Evolutionary conservation across 2,329 filamentous ascomycete species (phyloP).

Genomic region (Nectriaceae sp.): DNA sequence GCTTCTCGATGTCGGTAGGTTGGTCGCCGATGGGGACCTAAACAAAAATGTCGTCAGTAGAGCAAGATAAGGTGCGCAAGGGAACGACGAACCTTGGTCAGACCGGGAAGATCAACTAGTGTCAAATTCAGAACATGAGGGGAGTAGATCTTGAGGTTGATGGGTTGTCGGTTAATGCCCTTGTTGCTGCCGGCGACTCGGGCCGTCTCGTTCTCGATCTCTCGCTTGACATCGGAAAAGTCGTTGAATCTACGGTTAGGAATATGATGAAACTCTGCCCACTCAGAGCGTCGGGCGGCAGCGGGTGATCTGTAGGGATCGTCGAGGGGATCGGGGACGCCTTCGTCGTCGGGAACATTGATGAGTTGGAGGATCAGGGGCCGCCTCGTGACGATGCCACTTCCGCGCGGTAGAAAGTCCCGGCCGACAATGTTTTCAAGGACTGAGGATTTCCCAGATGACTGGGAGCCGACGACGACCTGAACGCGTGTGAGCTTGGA

Average conservation of each 20-base stretch:
- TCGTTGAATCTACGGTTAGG: conserved; percentile 87
- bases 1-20: conserved; percentile 96
- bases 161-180: conserved; percentile 95
- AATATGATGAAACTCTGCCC: conserved; percentile 97
- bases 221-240: conserved; percentile 89
- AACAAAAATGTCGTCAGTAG: conserved; percentile 18
- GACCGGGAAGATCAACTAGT: conserved; percentile 88
- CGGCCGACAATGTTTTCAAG: conserved; percentile 98
- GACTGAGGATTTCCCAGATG: conserved; percentile 96
- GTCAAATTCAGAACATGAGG: conserved; percentile 96
- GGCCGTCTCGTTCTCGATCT: conserved; percentile 96
- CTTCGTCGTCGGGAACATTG: conserved; percentile 82
- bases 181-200: conserved; percentile 94
- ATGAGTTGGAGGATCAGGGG: conserved; percentile 97
- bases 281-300: conserved; percentile 67
- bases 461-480: conserved; percentile 98
- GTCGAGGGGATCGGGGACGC: conserved; percentile 63
- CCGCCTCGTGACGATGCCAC: conserved; percentile 92
- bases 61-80: conserved; percentile 13
- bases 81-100: conserved; percentile 74
- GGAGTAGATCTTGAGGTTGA: conserved; percentile 98
- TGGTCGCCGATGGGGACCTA: conserved; percentile 96
- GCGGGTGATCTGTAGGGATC: conserved; percentile 77
- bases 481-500: conserved; percentile 41
- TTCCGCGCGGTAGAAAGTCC: conserved; percentile 94